Percentiles rank a stretch among this genome's conserved stretches.
These are phyloP conservation scores for Amborella trichopoda DNA, from an alignment of 164 flowering plant species.

Conservation along the genomic window DNA sequence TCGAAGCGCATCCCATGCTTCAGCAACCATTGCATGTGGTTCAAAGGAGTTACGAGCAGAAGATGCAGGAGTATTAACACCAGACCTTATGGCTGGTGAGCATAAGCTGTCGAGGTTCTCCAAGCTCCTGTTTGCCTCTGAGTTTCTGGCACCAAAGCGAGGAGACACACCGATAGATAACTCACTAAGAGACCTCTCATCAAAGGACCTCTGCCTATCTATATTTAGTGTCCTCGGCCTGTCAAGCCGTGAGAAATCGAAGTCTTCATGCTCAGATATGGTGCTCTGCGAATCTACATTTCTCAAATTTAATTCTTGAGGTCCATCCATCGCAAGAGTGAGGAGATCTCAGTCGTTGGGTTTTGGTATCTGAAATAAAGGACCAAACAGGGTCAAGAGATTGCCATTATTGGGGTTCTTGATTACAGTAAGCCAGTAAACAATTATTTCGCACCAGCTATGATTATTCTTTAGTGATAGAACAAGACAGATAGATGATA, in stretches of 20 bases:
- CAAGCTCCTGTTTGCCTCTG: slow-evolving; percentile 1
- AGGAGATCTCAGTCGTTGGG: background rate
- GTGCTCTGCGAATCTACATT: slow-evolving; percentile 15
- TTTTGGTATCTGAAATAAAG: too few species aligned
- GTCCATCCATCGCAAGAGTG: slow-evolving; percentile 9
- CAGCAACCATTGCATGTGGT: slow-evolving; percentile 33
- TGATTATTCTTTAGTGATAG: too few species aligned
- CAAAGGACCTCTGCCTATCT: slow-evolving; percentile 19
- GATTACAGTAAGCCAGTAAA: too few species aligned
- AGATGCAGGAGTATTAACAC: slow-evolving; percentile 14
- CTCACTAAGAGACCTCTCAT: slow-evolving; percentile 21
- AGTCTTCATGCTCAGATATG: slow-evolving; percentile 14
- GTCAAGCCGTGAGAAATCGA: slow-evolving; percentile 14
- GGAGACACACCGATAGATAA: slow-evolving; percentile 8
- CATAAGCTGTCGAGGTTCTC: slow-evolving; percentile 14
- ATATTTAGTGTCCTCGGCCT: slow-evolving; percentile 17
- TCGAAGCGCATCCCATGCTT: slow-evolving; percentile 34
- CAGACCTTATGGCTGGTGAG: slow-evolving; percentile 12
- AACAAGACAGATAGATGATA: too few species aligned
- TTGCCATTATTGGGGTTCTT: too few species aligned
- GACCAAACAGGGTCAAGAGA: too few species aligned
- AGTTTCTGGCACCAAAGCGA: background rate
- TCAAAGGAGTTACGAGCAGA: slow-evolving; percentile 23
- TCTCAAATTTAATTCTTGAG: slow-evolving; percentile 5
- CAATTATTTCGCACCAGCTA: too few species aligned